phyloP scores from a whole-genome alignment of 495 filamentous ascomycete genomes.

The Aspergillus conjunctus region DNA sequence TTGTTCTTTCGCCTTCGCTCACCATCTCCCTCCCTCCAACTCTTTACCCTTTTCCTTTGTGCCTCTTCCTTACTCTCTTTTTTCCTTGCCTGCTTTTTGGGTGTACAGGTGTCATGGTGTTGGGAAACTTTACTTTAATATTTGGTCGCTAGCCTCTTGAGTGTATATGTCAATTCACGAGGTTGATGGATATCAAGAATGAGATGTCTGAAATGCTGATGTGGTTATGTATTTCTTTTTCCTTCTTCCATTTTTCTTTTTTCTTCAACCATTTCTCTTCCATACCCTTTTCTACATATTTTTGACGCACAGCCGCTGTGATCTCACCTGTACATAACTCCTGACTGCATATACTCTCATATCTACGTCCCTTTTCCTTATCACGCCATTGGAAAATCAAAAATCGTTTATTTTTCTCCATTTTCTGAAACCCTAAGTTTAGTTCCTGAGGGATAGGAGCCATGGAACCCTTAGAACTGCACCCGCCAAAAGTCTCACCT shows the following conservation, averaged over 20 bases:
- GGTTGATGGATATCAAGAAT: slow-evolving; percentile 32
- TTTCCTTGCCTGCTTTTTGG: slow-evolving; percentile 5
- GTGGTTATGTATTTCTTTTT: slow-evolving; percentile 31
- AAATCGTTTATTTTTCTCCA: background rate
- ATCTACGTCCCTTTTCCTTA: background rate
- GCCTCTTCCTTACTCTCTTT: background rate
- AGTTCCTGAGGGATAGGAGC: slow-evolving; percentile 2
- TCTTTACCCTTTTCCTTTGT: slow-evolving; percentile 18
- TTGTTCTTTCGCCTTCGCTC: slow-evolving; percentile 24
- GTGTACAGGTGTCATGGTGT: slow-evolving; percentile 17
- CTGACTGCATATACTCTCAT: slow-evolving; percentile 28
- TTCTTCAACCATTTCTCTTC: slow-evolving; percentile 13
- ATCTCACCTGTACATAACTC: slow-evolving; percentile 29
- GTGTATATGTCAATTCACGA: slow-evolving; percentile 26
- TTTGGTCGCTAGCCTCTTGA: slow-evolving; percentile 19
- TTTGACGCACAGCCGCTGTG: slow-evolving; percentile 19
- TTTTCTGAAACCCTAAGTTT: too few relatives aligned
- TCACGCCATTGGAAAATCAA: background rate
- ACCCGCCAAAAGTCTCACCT: background rate
- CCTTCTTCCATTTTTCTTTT: slow-evolving; percentile 23
- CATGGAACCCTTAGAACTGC: background rate
- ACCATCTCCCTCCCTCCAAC: slow-evolving; percentile 8
- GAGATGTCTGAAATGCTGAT: slow-evolving; percentile 34
- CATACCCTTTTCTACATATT: slow-evolving; percentile 29
- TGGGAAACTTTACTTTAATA: slow-evolving; percentile 2